Percentiles rank a stretch among this genome's conserved stretches.
phyloP scores from a whole-genome alignment of 306 rosid genomes.

The Delonix regia region DNA sequence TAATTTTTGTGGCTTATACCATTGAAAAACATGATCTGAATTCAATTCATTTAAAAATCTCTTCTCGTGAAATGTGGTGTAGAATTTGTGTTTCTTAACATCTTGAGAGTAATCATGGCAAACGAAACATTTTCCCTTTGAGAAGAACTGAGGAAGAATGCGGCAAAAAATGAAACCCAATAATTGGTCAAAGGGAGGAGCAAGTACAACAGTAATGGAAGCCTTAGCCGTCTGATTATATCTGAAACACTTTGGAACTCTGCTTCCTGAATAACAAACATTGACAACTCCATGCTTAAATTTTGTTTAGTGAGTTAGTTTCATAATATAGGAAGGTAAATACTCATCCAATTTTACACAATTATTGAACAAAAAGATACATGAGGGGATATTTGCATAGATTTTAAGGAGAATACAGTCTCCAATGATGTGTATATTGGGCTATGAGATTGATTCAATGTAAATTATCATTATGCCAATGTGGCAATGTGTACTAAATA shows the following conservation, averaged over 20 bases:
- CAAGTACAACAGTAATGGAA: neutral
- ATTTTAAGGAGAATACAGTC: neutral
- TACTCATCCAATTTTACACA: neutral
- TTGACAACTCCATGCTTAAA: no score
- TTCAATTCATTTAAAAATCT: no score
- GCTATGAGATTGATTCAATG: no score
- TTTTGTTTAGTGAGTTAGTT: neutral
- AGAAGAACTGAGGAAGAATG: neutral
- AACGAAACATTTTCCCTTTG: no score
- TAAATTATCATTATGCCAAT: no score
- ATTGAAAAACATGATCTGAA: constrained; percentile 23
- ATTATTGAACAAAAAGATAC: neutral
- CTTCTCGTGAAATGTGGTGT: no score
- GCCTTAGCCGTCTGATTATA: neutral
- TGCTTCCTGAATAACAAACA: neutral
- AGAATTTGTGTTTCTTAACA: neutral
- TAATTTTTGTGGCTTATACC: neutral
- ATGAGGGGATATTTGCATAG: no score
- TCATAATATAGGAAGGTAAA: neutral
- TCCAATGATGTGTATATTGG: neutral
- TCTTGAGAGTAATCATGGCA: neutral
- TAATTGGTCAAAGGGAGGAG: neutral
- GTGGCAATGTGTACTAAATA: no score
- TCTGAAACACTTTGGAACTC: constrained; percentile 9
- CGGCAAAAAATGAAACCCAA: constrained; percentile 31